These are phyloP conservation scores for Nakaseomyces sp. DNA, from an alignment of 1,139 yeast genomes.

Conservation along the genomic window DNA sequence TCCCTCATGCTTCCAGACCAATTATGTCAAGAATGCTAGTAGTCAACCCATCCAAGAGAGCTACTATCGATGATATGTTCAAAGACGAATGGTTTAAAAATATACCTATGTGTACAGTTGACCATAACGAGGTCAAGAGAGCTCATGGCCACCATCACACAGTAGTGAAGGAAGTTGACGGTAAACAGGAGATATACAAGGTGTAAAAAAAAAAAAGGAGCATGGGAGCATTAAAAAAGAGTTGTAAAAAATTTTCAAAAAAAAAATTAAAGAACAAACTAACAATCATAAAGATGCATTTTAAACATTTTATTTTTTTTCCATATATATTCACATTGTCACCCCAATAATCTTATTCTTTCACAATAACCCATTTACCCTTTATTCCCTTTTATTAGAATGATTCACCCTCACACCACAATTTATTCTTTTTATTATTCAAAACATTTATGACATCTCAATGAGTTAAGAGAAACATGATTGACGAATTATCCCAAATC, in stretches of 20 bases:
- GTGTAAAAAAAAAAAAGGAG: slow-evolving; percentile 12
- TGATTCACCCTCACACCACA: too few species aligned
- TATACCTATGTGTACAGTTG: slow-evolving; percentile 42
- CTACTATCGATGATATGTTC: slow-evolving; percentile 57
- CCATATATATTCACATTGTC: neutral
- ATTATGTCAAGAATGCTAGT: slow-evolving; percentile 66
- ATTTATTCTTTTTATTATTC: neutral
- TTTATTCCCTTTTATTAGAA: too few species aligned
- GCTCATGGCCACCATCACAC: slow-evolving; percentile 53
- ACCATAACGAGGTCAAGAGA: slow-evolving; percentile 36
- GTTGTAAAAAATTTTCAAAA: neutral
- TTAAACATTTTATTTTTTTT: neutral
- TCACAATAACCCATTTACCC: too few species aligned
- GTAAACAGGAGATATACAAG: slow-evolving; percentile 37
- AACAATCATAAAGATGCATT: neutral
- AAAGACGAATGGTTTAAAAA: slow-evolving; percentile 62
- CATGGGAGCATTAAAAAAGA: too few species aligned
- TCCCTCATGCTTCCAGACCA: slow-evolving; percentile 79
- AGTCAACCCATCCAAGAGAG: slow-evolving; percentile 59
- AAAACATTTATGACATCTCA: neutral
- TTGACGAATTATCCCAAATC: neutral
- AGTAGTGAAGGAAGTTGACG: slow-evolving; percentile 40
- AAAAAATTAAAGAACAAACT: neutral
- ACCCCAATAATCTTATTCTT: neutral
- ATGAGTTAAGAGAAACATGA: too few species aligned